Evolutionary conservation across 2,329 filamentous ascomycete genomes (phyloP).

Genomic region (Alternaria infectoria): DNA sequence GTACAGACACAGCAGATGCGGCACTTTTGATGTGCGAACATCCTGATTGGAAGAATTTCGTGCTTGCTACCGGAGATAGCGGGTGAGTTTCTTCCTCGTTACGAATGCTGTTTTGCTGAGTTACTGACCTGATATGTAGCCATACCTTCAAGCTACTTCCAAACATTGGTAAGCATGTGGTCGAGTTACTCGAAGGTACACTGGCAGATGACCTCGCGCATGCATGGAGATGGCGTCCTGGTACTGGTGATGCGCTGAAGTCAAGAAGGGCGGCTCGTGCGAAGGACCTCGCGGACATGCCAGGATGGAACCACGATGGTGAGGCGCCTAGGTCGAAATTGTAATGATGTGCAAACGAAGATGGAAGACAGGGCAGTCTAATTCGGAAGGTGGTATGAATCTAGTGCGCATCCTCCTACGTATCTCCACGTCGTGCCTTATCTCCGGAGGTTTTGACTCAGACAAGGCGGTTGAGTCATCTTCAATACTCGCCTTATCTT

Average conservation of each 20-base stretch:
- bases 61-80: conserved; percentile 56
- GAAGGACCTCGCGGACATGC: conserved; percentile 55
- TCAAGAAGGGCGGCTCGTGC: conserved; percentile 51
- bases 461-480: not conserved
- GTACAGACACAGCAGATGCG: conserved; percentile 66
- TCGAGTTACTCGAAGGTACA: conserved; percentile 53
- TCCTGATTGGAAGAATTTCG: conserved; percentile 57
- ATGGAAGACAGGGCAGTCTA: not conserved
- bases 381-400: not conserved
- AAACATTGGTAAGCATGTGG: conserved; percentile 56
- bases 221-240: conserved; percentile 56
- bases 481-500: not conserved
- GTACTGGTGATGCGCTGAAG: conserved; percentile 52
- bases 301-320: conserved; percentile 49
- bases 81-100: conserved; percentile 42
- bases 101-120: not conserved
- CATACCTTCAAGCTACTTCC: conserved; percentile 57
- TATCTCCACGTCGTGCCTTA: not conserved
- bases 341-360: not conserved
- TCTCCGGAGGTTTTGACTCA: not conserved
- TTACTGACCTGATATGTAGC: conserved; percentile 27
- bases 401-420: not conserved
- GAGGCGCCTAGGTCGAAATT: conserved; percentile 9
- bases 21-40: conserved; percentile 65
- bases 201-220: conserved; percentile 49